Evolutionary conservation across 2,329 filamentous ascomycete species (phyloP), one percentile per base, ranked within the genome.

Genomic region (Parafenestella ontariensis): DNA sequence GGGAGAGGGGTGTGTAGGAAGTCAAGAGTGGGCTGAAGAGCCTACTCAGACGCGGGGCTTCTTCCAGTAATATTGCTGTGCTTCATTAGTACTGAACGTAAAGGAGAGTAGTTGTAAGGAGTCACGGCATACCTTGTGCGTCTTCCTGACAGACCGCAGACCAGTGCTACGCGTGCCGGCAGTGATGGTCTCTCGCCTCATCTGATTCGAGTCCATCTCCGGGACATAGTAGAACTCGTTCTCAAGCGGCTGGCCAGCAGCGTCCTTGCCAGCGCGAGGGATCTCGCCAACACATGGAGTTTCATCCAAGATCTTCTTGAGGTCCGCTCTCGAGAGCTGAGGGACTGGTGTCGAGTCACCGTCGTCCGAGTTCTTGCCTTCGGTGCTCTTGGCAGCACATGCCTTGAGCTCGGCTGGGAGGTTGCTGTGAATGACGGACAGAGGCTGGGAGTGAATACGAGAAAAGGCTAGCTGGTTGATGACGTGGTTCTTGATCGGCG

Each of bases 151-250:
- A 70, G 88, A 89, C 63, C 95, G 85, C 69, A 99, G 79, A 66
- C 92, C 95, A 39, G 93, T 94, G 78, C 96, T 96, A 51, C 92
- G 85, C 73, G 97, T 81, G 48, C 91, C 91, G 63, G 93, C 88
- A 1, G 93, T 91, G 13, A 97, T 92, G 20, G 92, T 90, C 49
- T 91, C 85, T 46, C 90, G 86, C 55, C 94, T 86, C 71, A 89
- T 86, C 59, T 88, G 84, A 71, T 98, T 92, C 2, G 83, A 81
- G 72, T 99, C 95, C 69, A 87, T 83, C 75, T 98, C 94, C 0
- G 93, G 90, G 7, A 97, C 83, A 71, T 99, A 99, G 78, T 98
- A 98, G 75, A 96, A 98, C 76, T 99, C 93, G 80, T 91, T 96
- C 81, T 99, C 94, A 1, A 99, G 84, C 6, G 89, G 80, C 79